A percentile compares a stretch with the other conserved stretches of the same genome.
Evolutionary conservation across 2,329 filamentous ascomycete species (phyloP).

Genomic region (Venturia aucupariae): DNA sequence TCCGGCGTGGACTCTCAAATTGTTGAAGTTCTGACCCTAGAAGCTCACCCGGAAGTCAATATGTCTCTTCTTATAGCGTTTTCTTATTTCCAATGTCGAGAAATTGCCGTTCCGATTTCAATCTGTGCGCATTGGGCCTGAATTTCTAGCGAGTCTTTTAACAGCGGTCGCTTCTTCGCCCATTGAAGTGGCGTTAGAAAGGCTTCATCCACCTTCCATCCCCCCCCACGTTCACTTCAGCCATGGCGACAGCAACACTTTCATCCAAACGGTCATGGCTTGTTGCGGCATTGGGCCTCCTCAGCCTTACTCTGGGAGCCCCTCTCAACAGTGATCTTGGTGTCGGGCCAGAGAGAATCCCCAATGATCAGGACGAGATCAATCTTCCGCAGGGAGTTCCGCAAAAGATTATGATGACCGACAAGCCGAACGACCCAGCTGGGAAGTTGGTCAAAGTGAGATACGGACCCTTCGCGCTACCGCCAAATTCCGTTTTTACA

Average conservation of each 20-base stretch:
- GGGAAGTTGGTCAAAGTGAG: slow-evolving; percentile 12
- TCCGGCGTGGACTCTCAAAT: not conserved
- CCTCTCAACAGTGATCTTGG: not conserved
- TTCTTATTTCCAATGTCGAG: not conserved
- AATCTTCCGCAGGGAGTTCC: not conserved
- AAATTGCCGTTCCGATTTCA: not conserved
- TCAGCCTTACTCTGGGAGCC: not conserved
- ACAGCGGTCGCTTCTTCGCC: not conserved
- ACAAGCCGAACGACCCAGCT: slow-evolving; percentile 10
- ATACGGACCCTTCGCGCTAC: slow-evolving; percentile 12
- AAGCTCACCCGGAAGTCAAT: not conserved
- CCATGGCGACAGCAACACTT: not conserved
- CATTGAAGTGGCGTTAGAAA: not conserved
- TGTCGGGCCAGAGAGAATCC: not conserved
- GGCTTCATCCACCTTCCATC: not conserved
- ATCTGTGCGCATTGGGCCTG: not conserved
- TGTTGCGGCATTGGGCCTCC: not conserved
- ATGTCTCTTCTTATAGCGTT: not conserved
- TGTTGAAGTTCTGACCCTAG: not conserved
- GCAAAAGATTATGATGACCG: slow-evolving; percentile 3
- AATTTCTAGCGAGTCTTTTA: not conserved
- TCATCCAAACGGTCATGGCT: not conserved
- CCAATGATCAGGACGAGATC: not conserved
- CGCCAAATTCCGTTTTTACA: slow-evolving; percentile 7
- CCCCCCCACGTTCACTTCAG: not conserved